Base-by-base conservation (phyloP, 1,284 basidiomycete species). In the Inonotus obliquus region DNA sequence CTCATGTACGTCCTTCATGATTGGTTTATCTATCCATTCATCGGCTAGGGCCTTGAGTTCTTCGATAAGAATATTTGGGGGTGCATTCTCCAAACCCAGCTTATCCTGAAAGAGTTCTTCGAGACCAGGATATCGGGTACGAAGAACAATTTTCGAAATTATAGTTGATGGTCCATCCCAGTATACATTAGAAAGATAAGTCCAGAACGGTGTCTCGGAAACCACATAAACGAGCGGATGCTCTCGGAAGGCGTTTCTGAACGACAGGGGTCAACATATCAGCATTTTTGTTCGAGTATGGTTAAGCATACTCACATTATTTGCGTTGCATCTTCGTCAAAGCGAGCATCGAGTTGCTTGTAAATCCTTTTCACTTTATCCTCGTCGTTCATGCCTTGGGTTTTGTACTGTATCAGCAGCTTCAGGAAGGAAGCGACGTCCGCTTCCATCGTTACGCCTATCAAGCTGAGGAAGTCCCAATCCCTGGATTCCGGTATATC, bases 261-360 rank as follows among this genome's bases (percentile, higher is more conserved):
- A 13, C 2, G 21, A 23, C 38, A 39, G 11, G 10, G 38, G 11
- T 11, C 2, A 4, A 39, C 2, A 17, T 11, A 4, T 39, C 14
- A 47, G 21, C 2, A 47, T 2, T 9, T 47, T 9, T n/a, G 45
- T 19, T 2, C 9, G 45, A 47, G 21, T 47, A 5, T 47, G 21
- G 35, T 14, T 4, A 32, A 14, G 11, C 23, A 54, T 3, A 54
- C 63, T 32, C 39, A 67, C 65, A 47, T 61, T 52, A 66, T 64
- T 27, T 48, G 45, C 2, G 25, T 21, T 17, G 61, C 60, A 25
- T 65, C 63, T 11, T 67, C 66, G 3, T 61, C 29, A 23, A 67
- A 67, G 17, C 66, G 63, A 19, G 66, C 65, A 41, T 67, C 66
- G 4, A 67, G 58, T n/a, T 67, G 66, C 35, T 35, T 65, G 52